Conservation (phyloP, 192 early-diverging fungal genomes). For the Backusella tuberculispora region DNA sequence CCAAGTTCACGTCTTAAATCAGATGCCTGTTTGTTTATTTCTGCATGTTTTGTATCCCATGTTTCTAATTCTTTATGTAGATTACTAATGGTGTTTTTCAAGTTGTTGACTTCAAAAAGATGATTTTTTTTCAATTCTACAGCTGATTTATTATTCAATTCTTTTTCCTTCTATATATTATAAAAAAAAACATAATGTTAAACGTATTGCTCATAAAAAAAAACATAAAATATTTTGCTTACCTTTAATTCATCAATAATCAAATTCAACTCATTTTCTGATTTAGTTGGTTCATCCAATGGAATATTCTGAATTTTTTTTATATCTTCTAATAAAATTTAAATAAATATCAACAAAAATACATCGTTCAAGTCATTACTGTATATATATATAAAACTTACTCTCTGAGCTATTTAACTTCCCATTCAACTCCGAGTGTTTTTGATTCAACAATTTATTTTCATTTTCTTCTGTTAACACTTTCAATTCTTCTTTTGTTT, state of each 20-base stretch:
- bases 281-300: background rate
- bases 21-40: slow-evolving; percentile 3
- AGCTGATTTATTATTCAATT: background rate
- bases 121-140: background rate
- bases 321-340: background rate
- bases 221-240: too few species aligned
- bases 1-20: background rate
- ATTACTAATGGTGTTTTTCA: background rate
- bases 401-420: background rate
- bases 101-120: background rate
- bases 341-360: too few species aligned
- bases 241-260: background rate
- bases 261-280: background rate
- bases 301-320: background rate
- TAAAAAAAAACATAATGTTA: background rate
- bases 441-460: background rate
- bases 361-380: too few species aligned
- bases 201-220: too few species aligned
- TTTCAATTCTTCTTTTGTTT: background rate
- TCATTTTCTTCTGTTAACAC: background rate
- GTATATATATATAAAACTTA: background rate
- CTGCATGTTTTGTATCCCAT: background rate
- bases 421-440: background rate
- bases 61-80: slow-evolving; percentile 1
- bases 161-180: background rate